Conservation (phyloP, 2,329 filamentous ascomycete species). For the Pseudocercospora crystallina region DNA sequence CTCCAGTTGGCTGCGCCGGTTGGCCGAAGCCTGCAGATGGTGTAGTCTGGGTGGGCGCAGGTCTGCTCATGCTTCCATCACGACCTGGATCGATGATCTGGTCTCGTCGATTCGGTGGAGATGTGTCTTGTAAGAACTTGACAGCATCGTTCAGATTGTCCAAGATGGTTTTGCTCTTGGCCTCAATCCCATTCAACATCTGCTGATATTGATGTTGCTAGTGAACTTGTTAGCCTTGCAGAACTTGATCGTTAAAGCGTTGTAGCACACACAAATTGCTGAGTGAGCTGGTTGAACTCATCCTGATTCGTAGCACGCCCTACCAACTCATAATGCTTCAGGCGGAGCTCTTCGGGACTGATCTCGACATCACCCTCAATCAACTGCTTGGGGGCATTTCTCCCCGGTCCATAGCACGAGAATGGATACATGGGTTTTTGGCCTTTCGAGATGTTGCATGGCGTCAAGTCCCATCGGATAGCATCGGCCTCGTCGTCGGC, state of each 20-base stretch:
- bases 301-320: no score
- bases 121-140: conserved; percentile 1
- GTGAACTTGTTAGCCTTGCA: neutral
- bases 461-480: conserved; percentile 48
- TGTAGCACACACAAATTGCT: conserved; percentile 43
- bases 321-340: conserved; percentile 59
- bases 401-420: conserved; percentile 79
- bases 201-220: conserved; percentile 6
- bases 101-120: conserved; percentile 7
- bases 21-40: conserved; percentile 1
- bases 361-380: conserved; percentile 83
- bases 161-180: conserved; percentile 6
- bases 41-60: neutral
- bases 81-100: conserved; percentile 2
- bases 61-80: neutral
- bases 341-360: conserved; percentile 82
- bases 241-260: neutral
- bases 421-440: conserved; percentile 82
- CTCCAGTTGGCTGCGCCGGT: conserved; percentile 8
- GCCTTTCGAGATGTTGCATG: conserved; percentile 57
- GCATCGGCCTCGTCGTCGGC: conserved; percentile 40
- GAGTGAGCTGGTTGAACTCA: conserved; percentile 30
- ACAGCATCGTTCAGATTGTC: conserved; percentile 5
- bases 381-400: conserved; percentile 74
- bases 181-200: conserved; percentile 2